A percentile compares a stretch with the other conserved stretches of the same genome.
These are phyloP conservation scores for Boletus subparvulus DNA, from an alignment of 768 basidiomycete species.

Conservation along the genomic window DNA sequence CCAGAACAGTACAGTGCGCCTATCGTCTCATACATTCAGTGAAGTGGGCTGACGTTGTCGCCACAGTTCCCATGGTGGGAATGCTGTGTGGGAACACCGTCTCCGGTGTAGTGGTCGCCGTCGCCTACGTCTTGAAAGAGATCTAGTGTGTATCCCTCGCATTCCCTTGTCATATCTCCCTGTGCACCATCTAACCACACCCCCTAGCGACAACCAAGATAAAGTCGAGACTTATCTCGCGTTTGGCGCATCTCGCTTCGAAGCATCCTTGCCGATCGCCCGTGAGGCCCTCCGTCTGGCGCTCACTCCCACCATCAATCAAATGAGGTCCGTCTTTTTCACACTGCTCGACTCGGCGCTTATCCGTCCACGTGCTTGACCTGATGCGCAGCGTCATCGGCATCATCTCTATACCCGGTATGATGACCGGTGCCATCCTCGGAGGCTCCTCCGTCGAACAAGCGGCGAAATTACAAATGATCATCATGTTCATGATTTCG, in stretches of 20 bases:
- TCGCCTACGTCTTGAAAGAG: constrained; percentile 72
- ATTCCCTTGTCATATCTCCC: background rate
- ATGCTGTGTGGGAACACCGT: constrained; percentile 86
- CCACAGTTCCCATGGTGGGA: constrained; percentile 73
- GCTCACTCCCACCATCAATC: constrained; percentile 78
- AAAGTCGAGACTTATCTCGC: constrained; percentile 85
- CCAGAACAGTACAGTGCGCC: constrained; percentile 75
- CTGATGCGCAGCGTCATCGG: constrained; percentile 56
- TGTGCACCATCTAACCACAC: background rate
- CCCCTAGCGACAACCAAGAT: constrained; percentile 71
- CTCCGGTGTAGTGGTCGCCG: constrained; percentile 68
- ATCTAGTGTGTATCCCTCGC: constrained; percentile 51
- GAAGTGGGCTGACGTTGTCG: background rate
- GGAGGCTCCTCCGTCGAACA: constrained; percentile 83
- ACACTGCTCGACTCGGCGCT: background rate
- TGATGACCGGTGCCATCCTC: constrained; percentile 92
- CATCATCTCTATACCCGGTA: constrained; percentile 79
- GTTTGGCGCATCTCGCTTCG: constrained; percentile 80
- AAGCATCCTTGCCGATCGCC: constrained; percentile 79
- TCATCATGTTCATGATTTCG: constrained; percentile 93
- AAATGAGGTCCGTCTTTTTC: constrained; percentile 62
- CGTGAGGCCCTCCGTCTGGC: constrained; percentile 78
- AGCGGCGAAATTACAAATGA: constrained; percentile 85
- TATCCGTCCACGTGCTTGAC: background rate
- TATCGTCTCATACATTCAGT: background rate